These are phyloP conservation scores for Saturnispora halmiae DNA, from an alignment of 805 yeast genomes.

Conservation along the genomic window DNA sequence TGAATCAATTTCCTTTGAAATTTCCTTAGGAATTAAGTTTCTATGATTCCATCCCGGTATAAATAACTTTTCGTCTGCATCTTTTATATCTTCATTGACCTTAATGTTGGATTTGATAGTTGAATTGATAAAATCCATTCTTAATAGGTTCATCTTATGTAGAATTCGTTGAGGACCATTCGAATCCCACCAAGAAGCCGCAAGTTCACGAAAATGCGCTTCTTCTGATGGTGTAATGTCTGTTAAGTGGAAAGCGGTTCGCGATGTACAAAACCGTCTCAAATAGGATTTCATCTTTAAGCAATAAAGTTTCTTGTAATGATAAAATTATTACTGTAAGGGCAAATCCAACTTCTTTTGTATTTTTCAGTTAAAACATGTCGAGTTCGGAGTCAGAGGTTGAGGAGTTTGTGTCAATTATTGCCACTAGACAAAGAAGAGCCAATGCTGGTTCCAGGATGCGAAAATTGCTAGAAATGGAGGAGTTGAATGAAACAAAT, in stretches of 20 bases:
- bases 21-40: slow-evolving; percentile 53
- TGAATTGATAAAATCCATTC: slow-evolving; percentile 78
- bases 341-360: too few relatives aligned
- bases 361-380: too few relatives aligned
- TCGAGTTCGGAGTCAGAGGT: slow-evolving; percentile 26
- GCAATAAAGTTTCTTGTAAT: neutral
- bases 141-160: slow-evolving; percentile 84
- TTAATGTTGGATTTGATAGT: slow-evolving; percentile 40
- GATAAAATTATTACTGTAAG: too few relatives aligned
- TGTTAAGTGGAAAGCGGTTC: slow-evolving; percentile 16
- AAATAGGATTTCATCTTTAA: neutral
- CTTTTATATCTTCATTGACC: slow-evolving; percentile 33
- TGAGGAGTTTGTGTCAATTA: slow-evolving; percentile 41
- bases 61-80: slow-evolving; percentile 41
- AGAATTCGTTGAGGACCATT: slow-evolving; percentile 87
- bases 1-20: slow-evolving; percentile 36
- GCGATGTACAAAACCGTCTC: slow-evolving; percentile 2
- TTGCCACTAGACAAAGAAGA: slow-evolving; percentile 68
- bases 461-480: slow-evolving; percentile 62
- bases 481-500: slow-evolving; percentile 32
- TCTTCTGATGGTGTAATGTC: slow-evolving; percentile 54
- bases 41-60: slow-evolving; percentile 66
- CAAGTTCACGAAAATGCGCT: slow-evolving; percentile 75
- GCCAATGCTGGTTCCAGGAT: slow-evolving; percentile 87
- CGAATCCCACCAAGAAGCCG: slow-evolving; percentile 98